Base-by-base conservation (phyloP, 345 rosid species). In the Streptanthus diversifolius region DNA sequence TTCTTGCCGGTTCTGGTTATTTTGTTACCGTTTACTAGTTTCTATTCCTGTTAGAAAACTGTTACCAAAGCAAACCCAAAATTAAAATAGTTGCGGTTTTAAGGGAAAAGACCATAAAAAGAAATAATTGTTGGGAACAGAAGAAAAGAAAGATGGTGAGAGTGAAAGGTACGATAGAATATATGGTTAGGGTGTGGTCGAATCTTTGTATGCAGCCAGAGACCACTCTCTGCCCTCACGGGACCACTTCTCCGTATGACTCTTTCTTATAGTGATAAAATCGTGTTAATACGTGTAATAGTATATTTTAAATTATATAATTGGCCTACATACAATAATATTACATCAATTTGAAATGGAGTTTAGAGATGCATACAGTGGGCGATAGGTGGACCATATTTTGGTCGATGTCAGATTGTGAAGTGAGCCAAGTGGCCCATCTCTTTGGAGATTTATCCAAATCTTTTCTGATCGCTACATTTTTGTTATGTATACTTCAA, bases 361-460 rank as follows among this genome's bases (percentile, higher is more conserved):
- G 65, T 41, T 55, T 15, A 44, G 40, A 33, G 39, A 54, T 63
- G 35, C 30, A 22, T 22, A 64, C 39, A 44, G 37, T 54, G 15
- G 65, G 27, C 33, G 57, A 32, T 22, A 7, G 44, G 58, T 61
- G 74, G 74, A 62, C 79, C 79, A 68, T 40, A 10, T 48, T 47
- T 67, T 48, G 35, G 37, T 64, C 47, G 77, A n/a, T 55, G 66
- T 45, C 66, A 33, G 37, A 32, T 47, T 58, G 56, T 69, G 60
- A 69, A 53, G 51, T 49, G 72, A 69, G 70, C 60, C 79, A 69
- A 76, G 51, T 76, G 63, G 80, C 80, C 72, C 80, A 76, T 63
- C 45, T 11, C 60, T 37, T 70, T 45, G 75, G 80, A 63, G 71
- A 70, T 70, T 63, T 76, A 55, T 63, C 75, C 71, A 69, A 69